Evolutionary conservation across 75 land plant genomes (phyloP).

Genomic region (Azolla pinnata): DNA sequence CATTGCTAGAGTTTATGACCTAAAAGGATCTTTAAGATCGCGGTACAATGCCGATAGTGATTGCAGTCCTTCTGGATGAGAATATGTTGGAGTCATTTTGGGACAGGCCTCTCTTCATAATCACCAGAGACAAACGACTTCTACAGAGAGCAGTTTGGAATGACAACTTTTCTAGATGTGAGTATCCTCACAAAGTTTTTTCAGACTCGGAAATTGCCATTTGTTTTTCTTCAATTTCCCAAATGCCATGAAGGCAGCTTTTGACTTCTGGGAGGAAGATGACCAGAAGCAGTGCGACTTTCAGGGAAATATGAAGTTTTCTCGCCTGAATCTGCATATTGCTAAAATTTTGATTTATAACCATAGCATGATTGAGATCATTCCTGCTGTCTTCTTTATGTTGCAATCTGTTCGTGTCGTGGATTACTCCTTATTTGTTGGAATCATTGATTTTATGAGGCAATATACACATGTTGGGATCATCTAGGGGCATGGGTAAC

Average conservation of each 20-base stretch:
- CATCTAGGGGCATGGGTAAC: constrained; percentile 95
- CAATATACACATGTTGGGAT: constrained; percentile 99
- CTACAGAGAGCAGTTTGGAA: constrained; percentile 93
- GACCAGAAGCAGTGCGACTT: no score
- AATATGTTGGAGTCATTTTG: constrained; percentile 69
- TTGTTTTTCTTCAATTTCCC: no score
- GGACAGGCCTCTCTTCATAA: constrained; percentile 78
- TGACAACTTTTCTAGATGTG: constrained; percentile 80
- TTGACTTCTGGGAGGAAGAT: no score
- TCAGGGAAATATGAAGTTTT: no score
- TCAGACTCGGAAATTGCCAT: no score
- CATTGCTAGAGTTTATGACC: constrained; percentile 70
- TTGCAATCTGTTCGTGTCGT: constrained; percentile 72
- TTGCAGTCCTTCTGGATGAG: constrained; percentile 71
- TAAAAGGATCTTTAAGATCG: constrained; percentile 81
- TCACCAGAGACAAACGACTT: constrained; percentile 69
- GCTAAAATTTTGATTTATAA: no score
- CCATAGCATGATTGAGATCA: no score
- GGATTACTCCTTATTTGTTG: constrained; percentile 93
- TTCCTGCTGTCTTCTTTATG: no score
- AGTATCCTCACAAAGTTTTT: no score
- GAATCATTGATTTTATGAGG: constrained; percentile 91
- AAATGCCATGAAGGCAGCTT: no score
- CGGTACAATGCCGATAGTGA: constrained; percentile 70
- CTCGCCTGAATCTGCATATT: no score